Evolutionary conservation across 768 basidiomycete genomes (phyloP).

Genomic region (Mycena crocata): DNA sequence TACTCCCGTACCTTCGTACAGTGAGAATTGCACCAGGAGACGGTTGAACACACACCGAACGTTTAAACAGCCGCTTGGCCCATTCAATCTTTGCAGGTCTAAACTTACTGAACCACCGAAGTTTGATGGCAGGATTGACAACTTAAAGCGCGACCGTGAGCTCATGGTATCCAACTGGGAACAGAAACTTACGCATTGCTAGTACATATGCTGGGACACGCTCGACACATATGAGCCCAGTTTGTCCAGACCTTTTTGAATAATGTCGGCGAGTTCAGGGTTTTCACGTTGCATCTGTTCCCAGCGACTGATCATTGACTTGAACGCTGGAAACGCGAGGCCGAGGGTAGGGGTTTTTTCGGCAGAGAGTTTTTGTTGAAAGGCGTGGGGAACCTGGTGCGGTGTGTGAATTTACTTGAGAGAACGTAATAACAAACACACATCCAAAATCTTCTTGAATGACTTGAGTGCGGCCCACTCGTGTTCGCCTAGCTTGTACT

Average conservation of each 20-base stretch:
- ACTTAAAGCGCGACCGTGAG: neutral
- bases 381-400: slow-evolving; percentile 37
- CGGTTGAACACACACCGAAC: neutral
- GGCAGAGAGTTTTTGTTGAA: slow-evolving; percentile 31
- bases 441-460: slow-evolving; percentile 39
- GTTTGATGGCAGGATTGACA: neutral
- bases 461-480: slow-evolving; percentile 41
- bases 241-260: slow-evolving; percentile 29
- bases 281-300: neutral
- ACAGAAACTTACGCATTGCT: slow-evolving; percentile 6
- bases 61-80: neutral
- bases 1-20: neutral
- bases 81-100: neutral
- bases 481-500: slow-evolving; percentile 30
- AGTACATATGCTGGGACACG: slow-evolving; percentile 8
- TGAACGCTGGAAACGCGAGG: slow-evolving; percentile 28
- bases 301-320: slow-evolving; percentile 30
- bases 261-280: slow-evolving; percentile 13
- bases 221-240: slow-evolving; percentile 17
- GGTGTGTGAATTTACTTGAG: neutral
- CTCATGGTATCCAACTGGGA: neutral
- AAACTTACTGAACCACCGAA: neutral
- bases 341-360: slow-evolving; percentile 33
- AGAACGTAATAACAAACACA: slow-evolving; percentile 12
- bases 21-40: neutral